Evolutionary conservation across 1,284 basidiomycete genomes (phyloP).

Genomic region (Gastroboletus turbinatus): DNA sequence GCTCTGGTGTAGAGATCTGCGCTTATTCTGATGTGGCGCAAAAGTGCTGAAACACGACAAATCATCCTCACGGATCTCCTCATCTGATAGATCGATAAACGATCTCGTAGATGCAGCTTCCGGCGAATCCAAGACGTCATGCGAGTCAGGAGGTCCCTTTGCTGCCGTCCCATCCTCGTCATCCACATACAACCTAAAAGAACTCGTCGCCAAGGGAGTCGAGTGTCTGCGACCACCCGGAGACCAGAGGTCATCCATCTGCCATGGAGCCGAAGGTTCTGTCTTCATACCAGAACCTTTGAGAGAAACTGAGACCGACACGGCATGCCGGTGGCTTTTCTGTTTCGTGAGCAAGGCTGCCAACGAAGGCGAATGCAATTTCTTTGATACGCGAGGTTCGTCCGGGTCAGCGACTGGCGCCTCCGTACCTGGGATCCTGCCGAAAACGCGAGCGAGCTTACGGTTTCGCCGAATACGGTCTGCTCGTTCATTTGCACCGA

Average conservation of each 20-base stretch:
- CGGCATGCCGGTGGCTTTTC: constrained; percentile 39
- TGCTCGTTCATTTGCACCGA: constrained; percentile 65
- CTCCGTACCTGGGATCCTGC: constrained; percentile 54
- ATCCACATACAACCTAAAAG: constrained; percentile 33
- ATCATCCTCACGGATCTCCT: constrained; percentile 38
- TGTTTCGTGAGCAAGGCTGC: constrained; percentile 28
- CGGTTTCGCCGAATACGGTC: constrained; percentile 70
- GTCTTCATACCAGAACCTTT: constrained; percentile 17
- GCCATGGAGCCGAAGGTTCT: constrained; percentile 31
- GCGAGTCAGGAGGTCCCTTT: constrained; percentile 4
- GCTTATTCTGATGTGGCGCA: constrained; percentile 12
- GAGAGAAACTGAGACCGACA: constrained; percentile 40
- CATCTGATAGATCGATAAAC: constrained; percentile 70
- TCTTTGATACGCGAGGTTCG: constrained; percentile 25
- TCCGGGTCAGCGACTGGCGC: constrained; percentile 33
- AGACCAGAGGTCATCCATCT: constrained; percentile 18
- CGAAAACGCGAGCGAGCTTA: constrained; percentile 79
- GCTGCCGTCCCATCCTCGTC: constrained; percentile 4
- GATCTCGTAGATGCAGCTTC: constrained; percentile 44
- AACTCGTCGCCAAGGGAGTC: constrained; percentile 42
- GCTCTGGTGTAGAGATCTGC: constrained; percentile 28
- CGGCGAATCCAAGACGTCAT: constrained; percentile 8
- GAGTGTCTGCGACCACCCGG: constrained; percentile 50
- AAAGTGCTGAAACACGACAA: constrained; percentile 15
- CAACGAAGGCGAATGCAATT: constrained; percentile 25